Evolutionary conservation across 2,329 filamentous ascomycete species (phyloP).

Genomic region (Penicillium brevicompactum): DNA sequence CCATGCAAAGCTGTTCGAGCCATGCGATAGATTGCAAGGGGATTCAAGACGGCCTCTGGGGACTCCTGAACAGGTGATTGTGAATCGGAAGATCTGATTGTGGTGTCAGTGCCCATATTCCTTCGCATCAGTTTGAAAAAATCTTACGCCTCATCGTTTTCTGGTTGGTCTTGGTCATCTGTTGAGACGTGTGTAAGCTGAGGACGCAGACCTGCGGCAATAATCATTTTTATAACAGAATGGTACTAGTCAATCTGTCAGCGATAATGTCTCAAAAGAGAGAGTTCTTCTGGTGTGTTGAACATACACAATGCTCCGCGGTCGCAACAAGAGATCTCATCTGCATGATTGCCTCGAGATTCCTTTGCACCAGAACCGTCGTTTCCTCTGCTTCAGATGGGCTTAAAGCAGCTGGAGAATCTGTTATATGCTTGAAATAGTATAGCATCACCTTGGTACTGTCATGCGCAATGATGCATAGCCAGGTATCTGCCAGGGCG

Average conservation of each 20-base stretch:
- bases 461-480: conserved; percentile 51
- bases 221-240: conserved; percentile 18
- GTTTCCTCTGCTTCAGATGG: conserved; percentile 26
- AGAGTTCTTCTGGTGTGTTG: too few relatives aligned
- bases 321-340: conserved; percentile 20
- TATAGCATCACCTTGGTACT: conserved; percentile 53
- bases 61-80: conserved; percentile 18
- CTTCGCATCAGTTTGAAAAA: background rate
- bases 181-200: background rate
- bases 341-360: conserved; percentile 13
- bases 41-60: conserved; percentile 21
- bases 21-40: conserved; percentile 26
- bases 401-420: conserved; percentile 15
- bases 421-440: conserved; percentile 41
- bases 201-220: conserved; percentile 12
- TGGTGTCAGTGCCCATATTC: background rate
- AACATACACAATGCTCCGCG: conserved; percentile 15
- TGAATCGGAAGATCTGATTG: conserved; percentile 5
- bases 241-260: conserved; percentile 6
- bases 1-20: conserved; percentile 21
- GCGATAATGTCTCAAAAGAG: too few relatives aligned
- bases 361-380: conserved; percentile 10
- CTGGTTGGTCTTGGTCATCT: background rate
- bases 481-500: conserved; percentile 47
- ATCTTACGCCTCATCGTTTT: conserved; percentile 4